Evolutionary conservation across 495 filamentous ascomycete genomes (phyloP).

Genomic region (Xylaria nigripes): DNA sequence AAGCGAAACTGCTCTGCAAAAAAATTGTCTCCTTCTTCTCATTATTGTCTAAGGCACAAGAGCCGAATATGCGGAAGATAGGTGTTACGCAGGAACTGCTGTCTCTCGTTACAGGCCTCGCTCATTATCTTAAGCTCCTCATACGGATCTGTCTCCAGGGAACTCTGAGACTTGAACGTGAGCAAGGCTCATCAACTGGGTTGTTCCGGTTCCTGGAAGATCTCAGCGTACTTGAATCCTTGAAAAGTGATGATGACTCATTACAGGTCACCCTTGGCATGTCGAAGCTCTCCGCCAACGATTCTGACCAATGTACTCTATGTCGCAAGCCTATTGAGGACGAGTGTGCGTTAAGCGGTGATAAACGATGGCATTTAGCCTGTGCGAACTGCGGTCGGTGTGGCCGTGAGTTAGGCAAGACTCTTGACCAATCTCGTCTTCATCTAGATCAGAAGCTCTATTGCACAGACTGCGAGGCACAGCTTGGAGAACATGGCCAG

Average conservation of each 20-base stretch:
- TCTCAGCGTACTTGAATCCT: constrained; percentile 62
- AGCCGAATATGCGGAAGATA: constrained; percentile 75
- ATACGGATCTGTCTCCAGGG: constrained; percentile 96
- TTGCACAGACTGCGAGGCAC: constrained; percentile 54
- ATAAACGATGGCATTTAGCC: constrained; percentile 72
- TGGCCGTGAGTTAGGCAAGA: constrained; percentile 57
- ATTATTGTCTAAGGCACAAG: constrained; percentile 85
- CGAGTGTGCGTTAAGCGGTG: constrained; percentile 65
- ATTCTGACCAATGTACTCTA: constrained; percentile 69
- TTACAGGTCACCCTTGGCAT: constrained; percentile 68
- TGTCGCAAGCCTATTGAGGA: constrained; percentile 91
- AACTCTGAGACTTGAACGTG: constrained; percentile 81
- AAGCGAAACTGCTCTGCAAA: constrained; percentile 96
- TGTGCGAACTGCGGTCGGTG: constrained; percentile 75
- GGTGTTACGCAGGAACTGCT: constrained; percentile 96
- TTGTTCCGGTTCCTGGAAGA: constrained; percentile 74
- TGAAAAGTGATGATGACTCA: constrained; percentile 61
- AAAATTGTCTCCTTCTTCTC: constrained; percentile 99
- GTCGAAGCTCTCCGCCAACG: constrained; percentile 61
- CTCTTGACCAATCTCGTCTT: constrained; percentile 57
- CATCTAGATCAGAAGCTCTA: constrained; percentile 55
- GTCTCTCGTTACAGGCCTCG: constrained; percentile 89
- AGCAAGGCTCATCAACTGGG: constrained; percentile 63
- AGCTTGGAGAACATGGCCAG: constrained; percentile 27
- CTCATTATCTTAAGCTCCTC: constrained; percentile 95